Conservation (phyloP, 1,139 yeast species). For the Zygosaccharomyces pseudobailii region DNA sequence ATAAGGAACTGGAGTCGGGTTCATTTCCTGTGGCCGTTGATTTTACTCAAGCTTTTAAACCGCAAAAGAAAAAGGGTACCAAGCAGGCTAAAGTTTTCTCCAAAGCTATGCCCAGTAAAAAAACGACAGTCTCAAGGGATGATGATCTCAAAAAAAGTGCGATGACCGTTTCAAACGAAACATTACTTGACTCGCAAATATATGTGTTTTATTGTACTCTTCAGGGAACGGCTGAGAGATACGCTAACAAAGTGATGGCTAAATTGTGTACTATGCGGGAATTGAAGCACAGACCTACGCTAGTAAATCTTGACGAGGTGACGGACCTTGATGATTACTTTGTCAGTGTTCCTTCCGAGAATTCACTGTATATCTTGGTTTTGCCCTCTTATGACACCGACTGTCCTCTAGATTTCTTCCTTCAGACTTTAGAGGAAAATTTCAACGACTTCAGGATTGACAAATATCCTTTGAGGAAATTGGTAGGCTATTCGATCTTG, state of each 20-base stretch:
- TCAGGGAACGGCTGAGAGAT: conserved; percentile 74
- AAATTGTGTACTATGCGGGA: conserved; percentile 33
- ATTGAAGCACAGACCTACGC: conserved; percentile 44
- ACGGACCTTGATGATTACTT: conserved; percentile 83
- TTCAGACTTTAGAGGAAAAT: conserved; percentile 76
- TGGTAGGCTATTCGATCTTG: conserved; percentile 77
- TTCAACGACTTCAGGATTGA: conserved; percentile 82
- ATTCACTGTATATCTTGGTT: conserved; percentile 64
- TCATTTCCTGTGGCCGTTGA: conserved; percentile 38
- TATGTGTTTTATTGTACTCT: conserved; percentile 76
- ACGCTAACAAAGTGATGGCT: conserved; percentile 47
- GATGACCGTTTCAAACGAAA: conserved; percentile 34
- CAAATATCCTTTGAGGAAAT: conserved; percentile 61
- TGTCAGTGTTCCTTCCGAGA: conserved; percentile 52
- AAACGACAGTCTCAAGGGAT: conserved; percentile 3
- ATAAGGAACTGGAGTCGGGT: neutral
- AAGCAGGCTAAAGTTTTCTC: conserved; percentile 24
- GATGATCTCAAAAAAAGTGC: conserved; percentile 27
- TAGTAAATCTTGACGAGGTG: conserved; percentile 72
- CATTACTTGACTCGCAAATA: conserved; percentile 36
- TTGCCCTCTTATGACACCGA: conserved; percentile 91
- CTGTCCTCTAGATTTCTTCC: conserved; percentile 83
- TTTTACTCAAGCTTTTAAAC: conserved; percentile 37
- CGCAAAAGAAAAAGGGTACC: conserved; percentile 13
- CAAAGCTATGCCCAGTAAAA: conserved; percentile 23